phyloP scores from a whole-genome alignment of 78 protist species.

The Dictyostelium brefeldianum region DNA sequence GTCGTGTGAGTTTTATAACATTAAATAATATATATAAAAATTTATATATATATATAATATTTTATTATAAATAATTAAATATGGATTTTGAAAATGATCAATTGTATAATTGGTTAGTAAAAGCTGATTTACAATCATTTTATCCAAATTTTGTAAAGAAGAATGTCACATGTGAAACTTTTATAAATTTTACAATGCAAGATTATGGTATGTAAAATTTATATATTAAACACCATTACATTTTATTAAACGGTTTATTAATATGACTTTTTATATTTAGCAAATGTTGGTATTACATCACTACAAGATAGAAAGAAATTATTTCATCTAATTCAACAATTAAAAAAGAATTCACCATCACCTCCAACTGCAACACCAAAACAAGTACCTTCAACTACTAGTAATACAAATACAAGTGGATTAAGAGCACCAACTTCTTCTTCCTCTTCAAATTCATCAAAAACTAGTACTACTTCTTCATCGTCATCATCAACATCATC shows the following conservation, averaged over 20 bases:
- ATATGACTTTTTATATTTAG: not conserved
- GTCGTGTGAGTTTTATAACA: no score
- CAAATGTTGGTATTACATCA: conserved; percentile 54
- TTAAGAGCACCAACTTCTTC: conserved; percentile 7
- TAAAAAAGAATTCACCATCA: conserved; percentile 14
- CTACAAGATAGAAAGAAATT: conserved; percentile 71
- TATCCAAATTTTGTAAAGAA: conserved; percentile 66
- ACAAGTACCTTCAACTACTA: not conserved
- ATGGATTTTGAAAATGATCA: conserved; percentile 54
- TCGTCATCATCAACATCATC: not conserved
- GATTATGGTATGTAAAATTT: conserved; percentile 62
- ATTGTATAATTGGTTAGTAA: conserved; percentile 48
- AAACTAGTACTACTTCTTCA: not conserved
- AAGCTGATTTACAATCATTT: conserved; percentile 31
- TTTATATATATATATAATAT: not conserved
- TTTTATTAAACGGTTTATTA: not conserved
- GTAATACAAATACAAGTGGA: not conserved
- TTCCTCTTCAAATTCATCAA: not conserved
- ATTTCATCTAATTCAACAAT: conserved; percentile 65
- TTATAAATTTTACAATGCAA: conserved; percentile 66
- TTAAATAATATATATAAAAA: no score
- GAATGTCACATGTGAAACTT: conserved; percentile 52
- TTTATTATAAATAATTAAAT: not conserved
- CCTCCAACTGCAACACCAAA: not conserved
- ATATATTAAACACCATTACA: no score